A percentile compares a stretch with the other conserved stretches of the same genome.
Conservation (phyloP, 1,284 basidiomycete species). For the Malassezia nana region DNA sequence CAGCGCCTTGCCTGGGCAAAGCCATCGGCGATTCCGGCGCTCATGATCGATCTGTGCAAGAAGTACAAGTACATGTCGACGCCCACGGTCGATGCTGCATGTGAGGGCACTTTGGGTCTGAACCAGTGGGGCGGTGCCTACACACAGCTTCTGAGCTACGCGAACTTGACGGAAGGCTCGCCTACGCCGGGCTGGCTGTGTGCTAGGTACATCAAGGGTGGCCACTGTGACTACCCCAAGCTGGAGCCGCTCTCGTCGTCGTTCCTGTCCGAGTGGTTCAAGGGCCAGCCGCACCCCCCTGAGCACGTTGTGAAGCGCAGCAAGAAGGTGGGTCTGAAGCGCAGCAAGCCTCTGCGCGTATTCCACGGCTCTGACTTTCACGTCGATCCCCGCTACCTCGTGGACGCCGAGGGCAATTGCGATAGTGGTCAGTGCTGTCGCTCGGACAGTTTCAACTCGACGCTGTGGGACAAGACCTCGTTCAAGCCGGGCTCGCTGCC, state of each 20-base stretch:
- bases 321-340: constrained; percentile 19
- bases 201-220: constrained; percentile 14
- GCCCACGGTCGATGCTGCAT: constrained; percentile 53
- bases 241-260: constrained; percentile 22
- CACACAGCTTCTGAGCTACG: constrained; percentile 41
- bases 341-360: constrained; percentile 61
- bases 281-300: constrained; percentile 15
- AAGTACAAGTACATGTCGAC: constrained; percentile 55
- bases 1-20: constrained; percentile 62
- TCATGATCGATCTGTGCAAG: constrained; percentile 59
- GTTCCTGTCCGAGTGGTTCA: constrained; percentile 38
- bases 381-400: constrained; percentile 67
- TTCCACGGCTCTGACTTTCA: constrained; percentile 69
- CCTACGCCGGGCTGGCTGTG: constrained; percentile 40
- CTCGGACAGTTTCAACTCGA: constrained; percentile 54
- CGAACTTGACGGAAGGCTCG: constrained; percentile 26
- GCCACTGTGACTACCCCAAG: constrained; percentile 25
- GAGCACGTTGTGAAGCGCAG: constrained; percentile 18
- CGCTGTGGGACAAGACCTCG: constrained; percentile 50
- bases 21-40: constrained; percentile 57
- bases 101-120: constrained; percentile 25
- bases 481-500: constrained; percentile 25
- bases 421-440: constrained; percentile 65
- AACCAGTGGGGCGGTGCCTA: constrained; percentile 29
- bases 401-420: constrained; percentile 65